Evolutionary conservation across 2,329 filamentous ascomycete genomes (phyloP).

Genomic region (Xylaria hypoxylon): DNA sequence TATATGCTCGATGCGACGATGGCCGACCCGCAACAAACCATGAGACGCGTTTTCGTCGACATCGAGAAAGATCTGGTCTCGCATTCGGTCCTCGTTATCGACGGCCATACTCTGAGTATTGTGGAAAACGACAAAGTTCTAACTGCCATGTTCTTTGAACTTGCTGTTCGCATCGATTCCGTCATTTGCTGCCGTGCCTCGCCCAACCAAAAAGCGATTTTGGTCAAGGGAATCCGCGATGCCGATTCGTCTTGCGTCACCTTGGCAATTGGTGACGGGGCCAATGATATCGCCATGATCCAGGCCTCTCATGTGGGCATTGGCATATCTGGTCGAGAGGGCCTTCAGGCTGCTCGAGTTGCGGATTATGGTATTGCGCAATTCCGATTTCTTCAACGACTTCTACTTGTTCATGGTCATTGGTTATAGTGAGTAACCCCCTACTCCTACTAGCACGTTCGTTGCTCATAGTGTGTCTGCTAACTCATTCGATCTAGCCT

Average conservation of each 20-base stretch:
- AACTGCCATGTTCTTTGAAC: constrained; percentile 75
- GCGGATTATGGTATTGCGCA: constrained; percentile 93
- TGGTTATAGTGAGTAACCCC: constrained; percentile 76
- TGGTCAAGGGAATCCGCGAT: constrained; percentile 83
- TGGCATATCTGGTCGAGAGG: constrained; percentile 92
- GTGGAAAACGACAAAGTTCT: constrained; percentile 70
- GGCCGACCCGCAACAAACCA: constrained; percentile 73
- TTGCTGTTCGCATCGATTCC: constrained; percentile 83
- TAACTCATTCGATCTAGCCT: constrained; percentile 53
- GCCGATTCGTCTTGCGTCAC: constrained; percentile 81
- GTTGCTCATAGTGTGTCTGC: background rate
- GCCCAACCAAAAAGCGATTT: constrained; percentile 86
- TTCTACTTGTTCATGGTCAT: constrained; percentile 87
- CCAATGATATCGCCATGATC: constrained; percentile 97
- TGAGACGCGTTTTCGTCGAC: constrained; percentile 72
- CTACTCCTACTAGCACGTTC: too few species aligned
- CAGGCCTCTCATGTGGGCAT: constrained; percentile 87
- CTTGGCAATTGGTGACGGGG: constrained; percentile 92
- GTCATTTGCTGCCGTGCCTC: constrained; percentile 95
- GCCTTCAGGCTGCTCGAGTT: constrained; percentile 87
- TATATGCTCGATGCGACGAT: constrained; percentile 76
- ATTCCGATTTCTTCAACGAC: constrained; percentile 85
- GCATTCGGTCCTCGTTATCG: constrained; percentile 86
- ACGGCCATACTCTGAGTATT: constrained; percentile 80
- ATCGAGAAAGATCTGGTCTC: constrained; percentile 66